These are phyloP conservation scores for Raffaelea ambrosiae DNA, from an alignment of 2,329 filamentous ascomycete genomes.

Conservation along the genomic window DNA sequence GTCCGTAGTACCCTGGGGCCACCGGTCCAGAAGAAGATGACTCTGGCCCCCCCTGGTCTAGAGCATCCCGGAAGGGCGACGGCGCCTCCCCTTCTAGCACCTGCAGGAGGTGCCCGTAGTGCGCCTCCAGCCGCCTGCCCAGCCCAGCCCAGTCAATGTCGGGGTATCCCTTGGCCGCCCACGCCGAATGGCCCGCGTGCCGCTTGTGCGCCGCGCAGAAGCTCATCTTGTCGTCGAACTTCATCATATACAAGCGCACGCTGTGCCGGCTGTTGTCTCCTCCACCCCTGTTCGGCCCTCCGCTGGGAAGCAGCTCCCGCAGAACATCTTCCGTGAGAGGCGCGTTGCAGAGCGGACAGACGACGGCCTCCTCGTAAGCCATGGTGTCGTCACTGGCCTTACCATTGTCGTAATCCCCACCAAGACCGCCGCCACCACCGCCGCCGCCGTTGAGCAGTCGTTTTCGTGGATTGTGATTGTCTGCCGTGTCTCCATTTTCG, in stretches of 20 bases:
- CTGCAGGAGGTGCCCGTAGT: constrained; percentile 45
- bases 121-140: constrained; percentile 45
- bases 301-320: constrained; percentile 15
- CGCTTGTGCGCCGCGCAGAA: constrained; percentile 60
- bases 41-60: constrained; percentile 47
- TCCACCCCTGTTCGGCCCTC: background rate
- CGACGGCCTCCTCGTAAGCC: constrained; percentile 4
- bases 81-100: constrained; percentile 47
- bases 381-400: constrained; percentile 5
- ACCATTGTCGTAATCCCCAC: background rate
- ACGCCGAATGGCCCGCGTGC: constrained; percentile 39
- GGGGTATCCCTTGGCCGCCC: constrained; percentile 54
- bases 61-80: constrained; percentile 52
- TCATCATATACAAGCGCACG: constrained; percentile 25
- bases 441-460: too few relatives aligned
- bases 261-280: constrained; percentile 22
- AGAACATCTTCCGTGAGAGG: constrained; percentile 47
- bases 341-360: constrained; percentile 61
- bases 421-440: background rate
- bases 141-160: constrained; percentile 60
- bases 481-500: background rate
- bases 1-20: constrained; percentile 77
- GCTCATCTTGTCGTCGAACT: constrained; percentile 46
- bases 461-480: background rate
- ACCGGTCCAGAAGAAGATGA: too few relatives aligned